Evolutionary conservation across 768 basidiomycete species (phyloP).

Genomic region (Tremella fuciformis): DNA sequence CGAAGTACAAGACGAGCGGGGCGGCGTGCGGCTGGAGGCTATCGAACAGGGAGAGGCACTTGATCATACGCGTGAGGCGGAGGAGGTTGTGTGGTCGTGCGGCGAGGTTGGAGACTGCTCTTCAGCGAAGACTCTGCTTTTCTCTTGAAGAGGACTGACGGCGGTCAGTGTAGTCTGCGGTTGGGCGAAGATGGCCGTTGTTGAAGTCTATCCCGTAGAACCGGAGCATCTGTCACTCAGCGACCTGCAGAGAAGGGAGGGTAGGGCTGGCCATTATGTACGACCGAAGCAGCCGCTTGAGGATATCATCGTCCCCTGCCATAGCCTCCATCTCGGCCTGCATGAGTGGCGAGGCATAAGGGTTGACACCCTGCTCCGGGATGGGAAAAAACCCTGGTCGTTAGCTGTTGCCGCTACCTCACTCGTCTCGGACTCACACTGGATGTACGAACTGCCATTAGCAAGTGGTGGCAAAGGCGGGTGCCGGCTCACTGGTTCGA

Average conservation of each 20-base stretch:
- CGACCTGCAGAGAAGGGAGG: slow-evolving; percentile 2
- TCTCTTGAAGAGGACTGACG: slow-evolving; percentile 20
- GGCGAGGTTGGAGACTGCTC: slow-evolving; percentile 35
- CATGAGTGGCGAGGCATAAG: slow-evolving; percentile 36
- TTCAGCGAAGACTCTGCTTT: not conserved
- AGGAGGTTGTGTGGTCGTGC: slow-evolving; percentile 47
- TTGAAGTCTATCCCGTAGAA: slow-evolving; percentile 44
- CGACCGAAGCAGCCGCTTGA: slow-evolving; percentile 29
- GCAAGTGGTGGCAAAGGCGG: not conserved
- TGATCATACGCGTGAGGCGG: slow-evolving; percentile 44
- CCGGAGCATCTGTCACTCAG: slow-evolving; percentile 27
- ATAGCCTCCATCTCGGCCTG: slow-evolving; percentile 36
- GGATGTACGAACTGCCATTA: slow-evolving; percentile 32
- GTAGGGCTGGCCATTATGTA: slow-evolving; percentile 36
- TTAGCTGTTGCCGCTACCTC: not conserved
- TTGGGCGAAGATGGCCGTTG: slow-evolving; percentile 16
- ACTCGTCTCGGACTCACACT: slow-evolving; percentile 23
- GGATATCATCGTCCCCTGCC: slow-evolving; percentile 21
- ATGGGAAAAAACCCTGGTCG: slow-evolving; percentile 47
- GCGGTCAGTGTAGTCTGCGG: slow-evolving; percentile 19
- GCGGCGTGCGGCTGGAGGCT: slow-evolving; percentile 33
- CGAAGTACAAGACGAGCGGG: slow-evolving; percentile 36
- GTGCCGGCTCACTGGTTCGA: slow-evolving; percentile 37
- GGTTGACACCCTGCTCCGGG: slow-evolving; percentile 46
- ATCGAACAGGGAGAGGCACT: slow-evolving; percentile 42